Conservation (phyloP, 306 rosid species). For the Cucurbita ficifolia region DNA sequence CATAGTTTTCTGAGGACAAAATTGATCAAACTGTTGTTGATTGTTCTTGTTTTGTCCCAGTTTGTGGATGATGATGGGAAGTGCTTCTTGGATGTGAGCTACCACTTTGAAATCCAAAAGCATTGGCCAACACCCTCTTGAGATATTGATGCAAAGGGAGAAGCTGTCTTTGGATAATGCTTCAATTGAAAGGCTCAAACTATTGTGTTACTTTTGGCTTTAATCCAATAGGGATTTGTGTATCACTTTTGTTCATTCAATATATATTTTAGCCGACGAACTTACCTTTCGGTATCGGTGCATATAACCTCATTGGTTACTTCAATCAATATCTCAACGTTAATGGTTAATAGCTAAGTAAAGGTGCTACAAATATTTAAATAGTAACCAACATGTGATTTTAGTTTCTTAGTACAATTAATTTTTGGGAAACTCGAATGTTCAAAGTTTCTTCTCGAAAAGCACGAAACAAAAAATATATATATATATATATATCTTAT, state of each 20-base stretch:
- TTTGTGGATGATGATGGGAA: constrained; percentile 86
- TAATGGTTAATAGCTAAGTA: too few species aligned
- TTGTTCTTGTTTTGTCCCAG: constrained; percentile 15
- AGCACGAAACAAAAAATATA: too few species aligned
- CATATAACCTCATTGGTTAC: too few species aligned
- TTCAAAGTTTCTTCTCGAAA: too few species aligned
- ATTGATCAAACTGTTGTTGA: too few species aligned
- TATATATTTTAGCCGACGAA: not conserved
- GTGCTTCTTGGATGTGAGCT: constrained; percentile 62
- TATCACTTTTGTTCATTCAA: not conserved
- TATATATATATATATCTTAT: too few species aligned
- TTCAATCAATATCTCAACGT: too few species aligned
- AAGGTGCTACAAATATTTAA: too few species aligned
- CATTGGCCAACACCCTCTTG: constrained; percentile 44
- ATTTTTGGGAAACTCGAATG: too few species aligned
- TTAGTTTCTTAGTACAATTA: too few species aligned
- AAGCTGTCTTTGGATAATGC: not conserved
- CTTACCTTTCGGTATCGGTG: too few species aligned
- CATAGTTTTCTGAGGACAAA: not conserved
- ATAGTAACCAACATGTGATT: too few species aligned
- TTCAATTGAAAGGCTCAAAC: not conserved
- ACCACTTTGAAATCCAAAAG: constrained; percentile 78
- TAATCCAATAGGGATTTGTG: not conserved
- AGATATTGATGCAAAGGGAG: not conserved
- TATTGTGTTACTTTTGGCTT: not conserved